Evolutionary conservation across 768 basidiomycete genomes (phyloP).

Genomic region (Exidia glandulosa): DNA sequence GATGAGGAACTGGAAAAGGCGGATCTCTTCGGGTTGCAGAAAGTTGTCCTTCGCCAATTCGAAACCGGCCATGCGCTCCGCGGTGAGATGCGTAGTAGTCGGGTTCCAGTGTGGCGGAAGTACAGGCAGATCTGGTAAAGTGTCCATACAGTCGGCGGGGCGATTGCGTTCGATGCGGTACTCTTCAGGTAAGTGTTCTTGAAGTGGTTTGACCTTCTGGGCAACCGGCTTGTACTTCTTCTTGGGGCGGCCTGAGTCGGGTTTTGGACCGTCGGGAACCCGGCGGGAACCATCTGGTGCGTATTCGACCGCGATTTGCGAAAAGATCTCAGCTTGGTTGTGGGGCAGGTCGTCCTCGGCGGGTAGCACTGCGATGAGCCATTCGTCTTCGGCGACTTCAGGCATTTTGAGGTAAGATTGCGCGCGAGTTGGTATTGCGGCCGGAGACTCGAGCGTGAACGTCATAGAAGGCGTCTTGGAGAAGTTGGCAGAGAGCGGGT

Average conservation of each 20-base stretch:
- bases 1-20: not conserved
- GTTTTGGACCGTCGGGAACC: not conserved
- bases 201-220: slow-evolving; percentile 16
- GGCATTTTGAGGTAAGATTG: not conserved
- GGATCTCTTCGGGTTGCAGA: slow-evolving; percentile 21
- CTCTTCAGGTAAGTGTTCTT: slow-evolving; percentile 12
- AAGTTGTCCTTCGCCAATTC: slow-evolving; percentile 14
- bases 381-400: not conserved
- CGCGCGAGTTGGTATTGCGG: too few species aligned
- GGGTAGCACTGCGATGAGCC: not conserved
- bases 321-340: not conserved
- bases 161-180: slow-evolving; percentile 20
- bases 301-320: not conserved
- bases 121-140: slow-evolving; percentile 10
- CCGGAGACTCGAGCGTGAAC: too few species aligned
- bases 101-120: slow-evolving; percentile 6
- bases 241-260: not conserved
- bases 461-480: too few species aligned
- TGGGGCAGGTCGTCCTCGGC: not conserved
- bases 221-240: slow-evolving; percentile 21
- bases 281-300: not conserved
- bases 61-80: slow-evolving; percentile 8
- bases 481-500: not conserved
- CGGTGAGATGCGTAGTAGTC: slow-evolving; percentile 6
- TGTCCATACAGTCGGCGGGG: slow-evolving; percentile 15